Percentiles rank a stretch among this genome's conserved stretches.
Conservation (phyloP, 2,329 filamentous ascomycete species). For the Neoarthrinium moseri region DNA sequence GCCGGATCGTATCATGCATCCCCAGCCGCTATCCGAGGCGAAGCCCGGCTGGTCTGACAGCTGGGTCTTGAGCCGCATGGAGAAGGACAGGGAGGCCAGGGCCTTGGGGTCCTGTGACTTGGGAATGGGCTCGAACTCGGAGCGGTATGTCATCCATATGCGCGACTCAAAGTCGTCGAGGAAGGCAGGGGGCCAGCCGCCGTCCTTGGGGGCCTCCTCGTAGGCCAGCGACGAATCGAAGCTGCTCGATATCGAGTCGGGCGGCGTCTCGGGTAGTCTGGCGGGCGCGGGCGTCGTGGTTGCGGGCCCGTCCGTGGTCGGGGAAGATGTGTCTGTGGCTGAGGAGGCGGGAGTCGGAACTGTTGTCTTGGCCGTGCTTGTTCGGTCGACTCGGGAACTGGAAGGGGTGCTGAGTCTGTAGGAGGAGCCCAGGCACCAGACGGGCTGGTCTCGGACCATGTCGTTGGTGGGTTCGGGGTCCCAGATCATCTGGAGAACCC, state of each 20-base stretch:
- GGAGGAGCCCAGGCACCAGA: slow-evolving; percentile 75
- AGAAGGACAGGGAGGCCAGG: slow-evolving; percentile 69
- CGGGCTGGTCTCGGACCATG: slow-evolving; percentile 60
- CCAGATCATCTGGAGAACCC: slow-evolving; percentile 88
- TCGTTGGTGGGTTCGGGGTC: slow-evolving; percentile 87
- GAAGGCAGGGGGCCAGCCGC: slow-evolving; percentile 81
- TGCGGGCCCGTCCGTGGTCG: neutral
- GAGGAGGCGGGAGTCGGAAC: neutral
- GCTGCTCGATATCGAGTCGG: slow-evolving; percentile 49
- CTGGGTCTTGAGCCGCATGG: slow-evolving; percentile 80
- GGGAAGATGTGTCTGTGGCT: neutral
- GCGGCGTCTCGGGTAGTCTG: slow-evolving; percentile 41
- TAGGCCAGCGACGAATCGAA: slow-evolving; percentile 51
- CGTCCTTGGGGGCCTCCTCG: slow-evolving; percentile 41
- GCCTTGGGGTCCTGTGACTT: slow-evolving; percentile 75
- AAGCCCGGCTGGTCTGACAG: slow-evolving; percentile 79
- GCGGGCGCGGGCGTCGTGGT: slow-evolving; percentile 17
- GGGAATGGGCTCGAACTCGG: slow-evolving; percentile 78
- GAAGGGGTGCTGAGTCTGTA: slow-evolving; percentile 43
- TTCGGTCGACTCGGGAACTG: slow-evolving; percentile 11
- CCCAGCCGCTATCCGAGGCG: slow-evolving; percentile 93
- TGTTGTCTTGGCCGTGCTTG: too few relatives aligned
- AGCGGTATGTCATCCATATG: slow-evolving; percentile 96
- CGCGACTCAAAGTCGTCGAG: slow-evolving; percentile 89
- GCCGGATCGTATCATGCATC: slow-evolving; percentile 97